Percentiles rank a stretch among this genome's conserved stretches.
These are phyloP conservation scores for Carex scoparia DNA, from an alignment of 176 grass and related monocot species.

Conservation along the genomic window DNA sequence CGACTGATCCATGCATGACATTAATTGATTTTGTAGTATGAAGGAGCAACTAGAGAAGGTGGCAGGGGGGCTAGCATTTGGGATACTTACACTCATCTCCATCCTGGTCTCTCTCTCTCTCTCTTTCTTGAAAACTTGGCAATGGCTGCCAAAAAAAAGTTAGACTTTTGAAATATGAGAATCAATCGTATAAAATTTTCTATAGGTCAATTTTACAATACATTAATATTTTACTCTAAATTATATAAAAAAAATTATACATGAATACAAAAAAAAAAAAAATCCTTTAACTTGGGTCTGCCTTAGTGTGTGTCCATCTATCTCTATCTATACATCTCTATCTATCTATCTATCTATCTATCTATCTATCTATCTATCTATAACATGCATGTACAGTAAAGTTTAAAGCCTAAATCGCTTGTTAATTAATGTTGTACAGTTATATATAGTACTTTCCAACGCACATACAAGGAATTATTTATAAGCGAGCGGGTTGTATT, in stretches of 20 bases:
- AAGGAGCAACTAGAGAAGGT: slow-evolving; percentile 57
- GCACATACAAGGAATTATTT: neutral
- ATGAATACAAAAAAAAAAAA: too few species aligned
- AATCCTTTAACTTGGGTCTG: too few species aligned
- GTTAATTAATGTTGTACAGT: neutral
- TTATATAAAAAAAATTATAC: too few species aligned
- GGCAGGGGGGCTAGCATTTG: slow-evolving; percentile 66
- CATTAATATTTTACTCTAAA: too few species aligned
- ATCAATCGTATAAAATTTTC: too few species aligned
- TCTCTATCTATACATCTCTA: too few species aligned
- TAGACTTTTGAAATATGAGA: too few species aligned
- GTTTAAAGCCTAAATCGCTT: neutral
- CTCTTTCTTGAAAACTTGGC: too few species aligned
- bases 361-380: neutral
- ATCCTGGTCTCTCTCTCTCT: slow-evolving; percentile 51
- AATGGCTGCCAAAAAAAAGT: too few species aligned
- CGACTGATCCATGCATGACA: neutral
- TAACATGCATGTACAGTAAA: neutral
- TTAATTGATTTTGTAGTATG: slow-evolving; percentile 46
- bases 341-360: too few species aligned
- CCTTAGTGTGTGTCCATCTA: too few species aligned
- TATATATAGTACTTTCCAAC: neutral
- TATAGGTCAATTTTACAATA: too few species aligned
- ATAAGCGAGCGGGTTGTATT: neutral
- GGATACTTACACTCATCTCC: slow-evolving; percentile 67